phyloP scores from a whole-genome alignment of 176 grass and related monocot species.

The Avena sativa region DNA sequence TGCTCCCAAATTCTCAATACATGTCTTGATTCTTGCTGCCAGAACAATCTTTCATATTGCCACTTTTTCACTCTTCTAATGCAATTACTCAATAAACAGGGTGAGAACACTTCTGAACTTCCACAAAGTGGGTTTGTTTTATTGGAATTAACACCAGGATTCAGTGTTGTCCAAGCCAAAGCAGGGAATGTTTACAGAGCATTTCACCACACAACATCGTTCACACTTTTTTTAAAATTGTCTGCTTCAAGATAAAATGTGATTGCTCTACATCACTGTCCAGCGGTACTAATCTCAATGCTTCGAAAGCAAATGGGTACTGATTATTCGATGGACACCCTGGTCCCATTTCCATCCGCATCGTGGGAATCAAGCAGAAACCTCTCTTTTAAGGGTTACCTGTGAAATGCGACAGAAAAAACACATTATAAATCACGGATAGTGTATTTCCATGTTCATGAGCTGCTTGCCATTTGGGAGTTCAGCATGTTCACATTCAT shows the following conservation, averaged over 20 bases:
- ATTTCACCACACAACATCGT: neutral
- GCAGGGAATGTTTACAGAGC: neutral
- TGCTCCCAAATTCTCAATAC: neutral
- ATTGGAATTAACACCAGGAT: slow-evolving; percentile 18
- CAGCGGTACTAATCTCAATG: neutral
- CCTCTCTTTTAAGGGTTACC: slow-evolving; percentile 50
- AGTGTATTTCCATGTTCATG: neutral
- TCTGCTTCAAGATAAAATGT: neutral
- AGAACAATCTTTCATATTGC: neutral
- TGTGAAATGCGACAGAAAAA: slow-evolving; percentile 23
- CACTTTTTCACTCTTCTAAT: neutral
- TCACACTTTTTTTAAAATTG: slow-evolving; percentile 14
- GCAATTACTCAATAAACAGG: neutral
- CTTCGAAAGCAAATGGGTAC: neutral
- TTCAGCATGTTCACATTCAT: slow-evolving; percentile 8
- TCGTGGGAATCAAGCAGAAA: slow-evolving; percentile 56
- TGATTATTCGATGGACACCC: slow-evolving; percentile 55
- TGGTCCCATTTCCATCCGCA: slow-evolving; percentile 56
- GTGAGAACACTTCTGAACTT: slow-evolving; percentile 12
- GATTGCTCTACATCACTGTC: neutral
- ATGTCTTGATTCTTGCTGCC: neutral
- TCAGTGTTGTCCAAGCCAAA: neutral
- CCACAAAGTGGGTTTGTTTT: neutral
- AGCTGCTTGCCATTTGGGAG: neutral
- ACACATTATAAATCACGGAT: neutral